phyloP scores from a whole-genome alignment of 805 yeast species.

The Teunomyces cretensis region DNA sequence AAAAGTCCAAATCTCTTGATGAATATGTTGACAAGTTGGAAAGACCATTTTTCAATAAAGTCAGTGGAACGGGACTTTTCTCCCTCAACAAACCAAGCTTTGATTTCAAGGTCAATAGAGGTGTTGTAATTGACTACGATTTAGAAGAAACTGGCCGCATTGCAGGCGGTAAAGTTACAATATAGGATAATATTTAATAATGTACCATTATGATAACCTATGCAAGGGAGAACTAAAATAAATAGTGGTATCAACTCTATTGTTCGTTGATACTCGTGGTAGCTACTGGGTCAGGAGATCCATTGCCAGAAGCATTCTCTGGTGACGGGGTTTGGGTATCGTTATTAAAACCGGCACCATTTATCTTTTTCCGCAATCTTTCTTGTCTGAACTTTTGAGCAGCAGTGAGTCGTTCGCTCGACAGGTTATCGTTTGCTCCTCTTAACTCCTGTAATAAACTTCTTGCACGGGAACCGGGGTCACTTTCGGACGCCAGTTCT shows the following conservation, averaged over 20 bases:
- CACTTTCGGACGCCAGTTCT: constrained; percentile 21
- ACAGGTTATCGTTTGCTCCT: constrained; percentile 22
- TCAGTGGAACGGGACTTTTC: constrained; percentile 42
- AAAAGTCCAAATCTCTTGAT: constrained; percentile 6
- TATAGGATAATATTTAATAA: neutral
- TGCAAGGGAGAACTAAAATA: constrained; percentile 1
- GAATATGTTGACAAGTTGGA: constrained; percentile 21
- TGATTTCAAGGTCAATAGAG: constrained; percentile 24
- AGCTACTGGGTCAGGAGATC: neutral
- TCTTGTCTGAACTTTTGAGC: constrained; percentile 46
- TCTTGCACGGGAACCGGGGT: constrained; percentile 62
- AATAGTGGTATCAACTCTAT: constrained; percentile 1
- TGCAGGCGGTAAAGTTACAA: constrained; percentile 5
- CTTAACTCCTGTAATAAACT: constrained; percentile 62
- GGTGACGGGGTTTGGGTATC: constrained; percentile 4
- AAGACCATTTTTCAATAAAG: constrained; percentile 35
- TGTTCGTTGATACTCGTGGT: constrained; percentile 1
- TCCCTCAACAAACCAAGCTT: constrained; percentile 36
- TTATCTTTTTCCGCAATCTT: constrained; percentile 27
- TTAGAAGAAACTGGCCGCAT: constrained; percentile 23
- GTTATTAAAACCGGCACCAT: constrained; percentile 7
- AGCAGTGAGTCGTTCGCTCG: constrained; percentile 31
- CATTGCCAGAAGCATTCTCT: constrained; percentile 2
- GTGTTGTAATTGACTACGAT: constrained; percentile 34
- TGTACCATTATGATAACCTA: constrained; percentile 1